Evolutionary conservation across 345 rosid genomes (phyloP).

Genomic region (Eucalyptus decipiens): DNA sequence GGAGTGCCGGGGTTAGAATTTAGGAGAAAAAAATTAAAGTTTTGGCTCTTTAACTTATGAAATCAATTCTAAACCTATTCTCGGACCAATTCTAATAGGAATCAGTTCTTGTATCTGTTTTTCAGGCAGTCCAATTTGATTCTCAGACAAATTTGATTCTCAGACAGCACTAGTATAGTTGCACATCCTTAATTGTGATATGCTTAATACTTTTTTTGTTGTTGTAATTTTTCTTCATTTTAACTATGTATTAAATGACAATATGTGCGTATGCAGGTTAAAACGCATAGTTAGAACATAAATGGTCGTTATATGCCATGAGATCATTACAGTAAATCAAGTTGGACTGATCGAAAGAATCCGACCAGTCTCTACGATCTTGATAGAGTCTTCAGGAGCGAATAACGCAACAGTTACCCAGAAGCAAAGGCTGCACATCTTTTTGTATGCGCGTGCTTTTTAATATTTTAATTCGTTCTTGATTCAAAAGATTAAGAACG

Average conservation of each 20-base stretch:
- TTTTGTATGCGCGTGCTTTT: neutral
- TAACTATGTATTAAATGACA: neutral
- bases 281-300: neutral
- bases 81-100: fast-evolving
- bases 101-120: too few relatives aligned
- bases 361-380: neutral
- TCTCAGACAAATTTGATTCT: too few relatives aligned
- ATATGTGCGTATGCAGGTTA: neutral
- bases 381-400: neutral
- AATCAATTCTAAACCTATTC: too few relatives aligned
- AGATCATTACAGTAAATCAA: neutral
- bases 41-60: too few relatives aligned
- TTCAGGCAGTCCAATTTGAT: fast-evolving
- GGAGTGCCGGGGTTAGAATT: too few relatives aligned
- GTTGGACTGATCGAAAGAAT: neutral
- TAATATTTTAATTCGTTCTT: neutral
- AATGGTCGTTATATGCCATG: neutral
- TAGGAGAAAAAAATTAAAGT: too few relatives aligned
- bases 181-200: too few relatives aligned
- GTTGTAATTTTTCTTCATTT: neutral
- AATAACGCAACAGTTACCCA: neutral
- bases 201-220: too few relatives aligned
- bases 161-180: fast-evolving
- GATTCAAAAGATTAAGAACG: neutral
- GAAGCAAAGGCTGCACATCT: neutral